A percentile compares a stretch with the other conserved stretches of the same genome.
Evolutionary conservation across 1,139 yeast genomes (phyloP).

Genomic region (Yamadazyma epiphylla): DNA sequence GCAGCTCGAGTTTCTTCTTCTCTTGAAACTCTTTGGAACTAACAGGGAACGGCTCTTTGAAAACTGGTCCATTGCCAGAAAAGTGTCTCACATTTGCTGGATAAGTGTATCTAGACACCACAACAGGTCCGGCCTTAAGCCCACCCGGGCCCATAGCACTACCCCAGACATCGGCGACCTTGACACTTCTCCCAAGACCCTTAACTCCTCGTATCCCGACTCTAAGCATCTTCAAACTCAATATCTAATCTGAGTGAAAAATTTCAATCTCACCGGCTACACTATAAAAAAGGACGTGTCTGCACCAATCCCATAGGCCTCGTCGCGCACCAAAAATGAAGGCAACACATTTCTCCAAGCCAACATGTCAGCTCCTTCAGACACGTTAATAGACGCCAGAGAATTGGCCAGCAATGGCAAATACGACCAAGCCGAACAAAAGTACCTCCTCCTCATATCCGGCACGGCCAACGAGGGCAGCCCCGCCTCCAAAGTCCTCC

Average conservation of each 20-base stretch:
- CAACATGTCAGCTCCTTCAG: constrained; percentile 18
- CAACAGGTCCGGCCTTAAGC: too few species aligned
- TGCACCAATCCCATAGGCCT: too few species aligned
- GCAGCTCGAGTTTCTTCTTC: constrained; percentile 18
- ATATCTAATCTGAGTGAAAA: too few species aligned
- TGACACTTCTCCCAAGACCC: too few species aligned
- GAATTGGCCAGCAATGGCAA: constrained; percentile 47
- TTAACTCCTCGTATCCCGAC: too few species aligned
- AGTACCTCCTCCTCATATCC: constrained; percentile 14
- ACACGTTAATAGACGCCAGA: constrained; percentile 52
- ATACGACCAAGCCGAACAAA: constrained; percentile 51
- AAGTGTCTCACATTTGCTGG: too few species aligned
- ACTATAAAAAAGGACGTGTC: too few species aligned
- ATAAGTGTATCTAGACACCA: too few species aligned
- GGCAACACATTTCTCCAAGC: not conserved
- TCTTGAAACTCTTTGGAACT: constrained; percentile 25
- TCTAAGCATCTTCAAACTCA: too few species aligned
- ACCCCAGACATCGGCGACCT: too few species aligned
- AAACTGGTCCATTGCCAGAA: constrained; percentile 3
- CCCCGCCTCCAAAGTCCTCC: constrained; percentile 11
- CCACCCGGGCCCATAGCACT: too few species aligned
- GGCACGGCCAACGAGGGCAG: constrained; percentile 8
- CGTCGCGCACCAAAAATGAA: not conserved
- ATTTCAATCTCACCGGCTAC: too few species aligned
- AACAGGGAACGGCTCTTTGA: constrained; percentile 30